Base-by-base conservation (phyloP, 2,329 filamentous ascomycete genomes). In the Paradendryphiella salina region DNA sequence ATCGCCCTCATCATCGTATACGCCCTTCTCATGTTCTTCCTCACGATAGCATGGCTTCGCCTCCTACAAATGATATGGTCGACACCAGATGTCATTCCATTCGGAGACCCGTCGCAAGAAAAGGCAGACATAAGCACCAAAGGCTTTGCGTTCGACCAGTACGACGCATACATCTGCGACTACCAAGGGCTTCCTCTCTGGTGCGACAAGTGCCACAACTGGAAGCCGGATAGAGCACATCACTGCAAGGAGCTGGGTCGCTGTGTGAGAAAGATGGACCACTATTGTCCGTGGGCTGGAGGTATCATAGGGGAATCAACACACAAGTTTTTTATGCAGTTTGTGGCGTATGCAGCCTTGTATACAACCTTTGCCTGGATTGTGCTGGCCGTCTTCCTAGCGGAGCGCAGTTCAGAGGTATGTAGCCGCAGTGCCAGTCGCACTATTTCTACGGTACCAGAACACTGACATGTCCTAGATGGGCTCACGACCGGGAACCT, bases 241-340 rank as follows among this genome's bases (percentile, higher is more conserved):
- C 93, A 97, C 73, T 95, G 88, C 66, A 86, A 86, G 44, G 89
- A 96, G 67, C 77, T 94, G 10, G 84, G 84, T 41, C 82, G 90
- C 35, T 97, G 93, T 66, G 88, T 96, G 17, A 77, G 82, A 33
- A 94, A 94, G 65, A 94, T 96, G 88, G 93, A 97, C 57, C 93
- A 97, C 68, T 94, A 92, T 65, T 99, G 94, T 66, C 94, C 93
- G 0, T 97, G 85, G 84, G 92, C 96, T n/a, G 93, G 93, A 3
- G 94, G 93, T 17, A 89, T 96, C 59, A 86, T 99, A 8, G 88
- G 85, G 0, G 92, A 96, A 70, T 91, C 85, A 1, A 79, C 87
- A 2, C 92, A 93, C 77, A 96, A 96, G 65, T 96, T 90, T 73
- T 97, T 99, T 67, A 77, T 91, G 9, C 94, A 96, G 60, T 96